Evolutionary conservation across 2,329 filamentous ascomycete species (phyloP), one percentile per base, ranked within the genome.

Genomic region (Colletotrichum neosansevieriae): DNA sequence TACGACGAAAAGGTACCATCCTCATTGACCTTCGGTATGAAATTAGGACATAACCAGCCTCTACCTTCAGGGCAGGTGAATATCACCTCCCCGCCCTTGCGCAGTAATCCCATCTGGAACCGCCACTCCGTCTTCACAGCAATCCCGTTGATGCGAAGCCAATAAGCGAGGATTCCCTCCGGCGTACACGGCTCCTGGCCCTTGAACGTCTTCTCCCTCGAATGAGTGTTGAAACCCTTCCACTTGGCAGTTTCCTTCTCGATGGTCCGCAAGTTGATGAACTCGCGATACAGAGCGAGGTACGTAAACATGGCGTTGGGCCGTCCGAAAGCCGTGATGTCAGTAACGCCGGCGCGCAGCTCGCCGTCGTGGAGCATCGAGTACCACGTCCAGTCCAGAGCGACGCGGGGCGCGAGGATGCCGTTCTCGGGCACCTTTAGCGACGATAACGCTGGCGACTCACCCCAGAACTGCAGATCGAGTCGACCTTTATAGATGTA

Each of bases 301-400:
- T 71, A 72, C 0, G 71, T 72, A 58, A 71, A 72, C 67, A 72
- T 72, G 24, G 61, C 58, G 24, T 62, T 61, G 19, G 71, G 62
- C 2, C 67, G 63, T 4, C 71, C 71, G 40, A 72, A 72, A 6
- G 71, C 71, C n/a, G 67, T 71, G 42, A 72, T 71, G 50, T 72
- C 71, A 19, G 67, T 72, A 21, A 72, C 70, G 11, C 71, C 71
- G 24, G 71, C 70, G 19, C 68, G 70, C 29, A 72, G 56, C 40
- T 68, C 64, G 19, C 70, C 71, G 24, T 72, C 70, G 56, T 72
- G 71, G 11, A 72, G 68, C 67, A 72, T 70, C 3, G 70, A 59
- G 45, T 72, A 71, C 71, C 71, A 72, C 3, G 70, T 72, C 71
- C 71, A 72, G 42, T 72, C 71, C 32, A 72, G 58, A 4, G 67